Evolutionary conservation across 2,329 filamentous ascomycete genomes (phyloP), one percentile per base, ranked within the genome.

Genomic region (Hypocreales sp.): DNA sequence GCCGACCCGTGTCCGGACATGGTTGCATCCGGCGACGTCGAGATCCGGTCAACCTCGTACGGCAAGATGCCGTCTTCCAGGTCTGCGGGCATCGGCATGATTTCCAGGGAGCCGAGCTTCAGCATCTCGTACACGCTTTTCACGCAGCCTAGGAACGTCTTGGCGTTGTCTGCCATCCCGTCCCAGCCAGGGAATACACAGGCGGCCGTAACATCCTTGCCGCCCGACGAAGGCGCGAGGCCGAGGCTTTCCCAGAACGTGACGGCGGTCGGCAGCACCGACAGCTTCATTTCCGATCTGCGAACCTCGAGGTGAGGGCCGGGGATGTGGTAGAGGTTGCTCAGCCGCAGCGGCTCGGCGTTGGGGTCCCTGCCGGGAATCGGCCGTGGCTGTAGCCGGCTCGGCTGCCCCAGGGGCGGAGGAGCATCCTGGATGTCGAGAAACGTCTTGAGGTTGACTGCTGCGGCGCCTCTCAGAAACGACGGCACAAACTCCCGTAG

Each of bases 191-290:
- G 80, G 35, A 76, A 79, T 2, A 90, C 57, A 42, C 78, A 82
- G 25, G 81, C 66, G 0, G 73, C 67, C 20, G 66, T 62, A 17
- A 90, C 56, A 34, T 87, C 70, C 47, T 92, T 92, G 7, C 60
- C 44, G 1, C 79, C 78, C 32, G 70, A 70, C 7, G 70, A 69
- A 4, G 82, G 82, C 2, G 71, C 71, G 2, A 92, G 60, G 0
- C 80, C 79, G 12, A 92, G 56, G 25, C 75, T 73, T 44, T 90
- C 81, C 83, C 82, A 92, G 42, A 90, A 92, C 1, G 65, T 56
- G 13, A 87, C 56, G 0, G 79, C 77, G 1, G 80, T 69, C 2
- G 82, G 79, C 14, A 87, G 58, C 21, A 92, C 60, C 8, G 83
- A 81, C 30, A 84, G 65, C 25, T 67, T 68, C 2, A 64, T 63